phyloP scores from a whole-genome alignment of 225 moss, liverwort and hornwort species.

The Anthoceros angustus region DNA sequence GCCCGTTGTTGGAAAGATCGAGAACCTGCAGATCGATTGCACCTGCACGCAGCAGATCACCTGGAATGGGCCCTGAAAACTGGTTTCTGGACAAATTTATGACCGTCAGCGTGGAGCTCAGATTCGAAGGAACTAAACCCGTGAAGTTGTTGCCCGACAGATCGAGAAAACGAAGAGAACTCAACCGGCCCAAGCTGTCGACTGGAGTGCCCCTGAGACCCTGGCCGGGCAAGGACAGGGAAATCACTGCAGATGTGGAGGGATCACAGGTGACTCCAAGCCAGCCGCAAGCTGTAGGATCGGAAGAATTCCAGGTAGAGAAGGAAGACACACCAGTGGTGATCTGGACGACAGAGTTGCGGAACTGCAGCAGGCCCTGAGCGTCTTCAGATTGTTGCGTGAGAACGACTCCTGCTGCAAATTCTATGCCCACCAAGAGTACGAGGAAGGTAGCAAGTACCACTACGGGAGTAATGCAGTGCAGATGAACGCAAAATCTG shows the following conservation, averaged over 20 bases:
- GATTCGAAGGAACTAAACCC: not conserved
- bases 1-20: conserved; percentile 7
- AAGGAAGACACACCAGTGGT: not conserved
- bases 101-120: not conserved
- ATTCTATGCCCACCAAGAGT: not conserved
- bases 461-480: too few relatives aligned
- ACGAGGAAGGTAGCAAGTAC: too few relatives aligned
- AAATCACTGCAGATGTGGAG: not conserved
- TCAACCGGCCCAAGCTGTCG: not conserved
- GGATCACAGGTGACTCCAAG: not conserved
- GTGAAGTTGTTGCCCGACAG: not conserved
- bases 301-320: not conserved
- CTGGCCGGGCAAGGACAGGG: not conserved
- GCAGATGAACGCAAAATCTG: too few relatives aligned
- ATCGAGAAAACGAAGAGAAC: not conserved
- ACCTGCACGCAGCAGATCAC: not conserved
- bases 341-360: not conserved
- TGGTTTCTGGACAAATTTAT: conserved; percentile 8
- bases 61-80: conserved; percentile 8
- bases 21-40: not conserved
- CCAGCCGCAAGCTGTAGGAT: not conserved
- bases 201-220: not conserved
- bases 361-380: not conserved
- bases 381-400: not conserved
- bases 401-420: not conserved